Evolutionary conservation across 2,329 filamentous ascomycete species (phyloP), one percentile per base, ranked within the genome.

Genomic region (Cryphonectria radicalis): DNA sequence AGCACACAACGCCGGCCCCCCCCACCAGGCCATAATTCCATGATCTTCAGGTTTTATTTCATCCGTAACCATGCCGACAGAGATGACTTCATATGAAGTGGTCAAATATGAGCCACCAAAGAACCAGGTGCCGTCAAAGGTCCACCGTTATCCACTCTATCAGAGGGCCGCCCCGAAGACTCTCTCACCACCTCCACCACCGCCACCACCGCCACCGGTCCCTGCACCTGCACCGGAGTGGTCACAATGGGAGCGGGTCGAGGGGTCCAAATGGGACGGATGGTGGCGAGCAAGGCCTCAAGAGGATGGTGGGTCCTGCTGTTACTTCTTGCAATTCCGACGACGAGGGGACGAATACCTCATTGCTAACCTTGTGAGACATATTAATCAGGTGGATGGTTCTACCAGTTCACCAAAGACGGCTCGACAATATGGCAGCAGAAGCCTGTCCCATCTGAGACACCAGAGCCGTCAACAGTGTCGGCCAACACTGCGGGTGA

Each of bases 381-480:
- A 42, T 25, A 28, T 28, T 28, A 32, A 32, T 32, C 3, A 71
- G 71, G 71, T 62, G 63, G 66, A 19, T 73, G 71, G 71, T 22
- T 57, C 1, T 73, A 73, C 42, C 63, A 71, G 19, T 68, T 73
- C 40, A 71, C 71, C 5, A 68, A 73, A 55, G 69, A 73, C 11
- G 67, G 60, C 22, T 60, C n/a, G 22, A 69, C 63, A 19, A 68
- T 73, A 28, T 73, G 66, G 69, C 65, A 69, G 66, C 69, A 71
- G n/a, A 67, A 64, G 60, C 43, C 63, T 32, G 50, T 32, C 4
- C 46, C 57, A 43, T 35, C 42, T 17, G 46, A 50, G 11, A 19
- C 66, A 53, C 14, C 63, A 32, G 43, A 37, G 53, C 42, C 70
- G 59, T 55, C 57, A 43, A 25, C 62, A 60, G 35, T 50, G 37